These are phyloP conservation scores for Immersiporthe knoxdaviesiana DNA, from an alignment of 2,329 filamentous ascomycete genomes.

Conservation along the genomic window DNA sequence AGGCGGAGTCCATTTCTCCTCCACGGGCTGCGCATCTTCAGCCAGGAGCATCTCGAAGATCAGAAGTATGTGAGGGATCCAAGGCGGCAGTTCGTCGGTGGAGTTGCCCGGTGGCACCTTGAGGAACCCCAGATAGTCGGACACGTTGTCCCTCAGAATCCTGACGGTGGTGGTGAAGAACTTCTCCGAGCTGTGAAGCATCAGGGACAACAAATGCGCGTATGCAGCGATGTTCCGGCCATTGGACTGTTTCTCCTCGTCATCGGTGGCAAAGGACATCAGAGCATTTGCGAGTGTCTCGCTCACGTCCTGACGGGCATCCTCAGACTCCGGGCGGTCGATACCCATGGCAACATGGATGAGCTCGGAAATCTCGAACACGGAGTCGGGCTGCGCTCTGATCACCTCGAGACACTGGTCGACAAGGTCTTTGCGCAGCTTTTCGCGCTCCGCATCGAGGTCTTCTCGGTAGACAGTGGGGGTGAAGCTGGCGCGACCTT, in stretches of 20 bases:
- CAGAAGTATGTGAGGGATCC: constrained; percentile 88
- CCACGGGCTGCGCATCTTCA: constrained; percentile 80
- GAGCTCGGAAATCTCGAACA: constrained; percentile 88
- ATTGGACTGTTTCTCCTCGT: constrained; percentile 67
- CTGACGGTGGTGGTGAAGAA: constrained; percentile 81
- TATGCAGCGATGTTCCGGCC: constrained; percentile 76
- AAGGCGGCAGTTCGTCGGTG: constrained; percentile 80
- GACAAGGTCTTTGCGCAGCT: constrained; percentile 76
- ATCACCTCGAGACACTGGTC: constrained; percentile 90
- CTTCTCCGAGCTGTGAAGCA: constrained; percentile 74
- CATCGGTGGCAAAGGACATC: constrained; percentile 66
- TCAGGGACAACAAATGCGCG: constrained; percentile 85
- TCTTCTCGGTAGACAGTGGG: constrained; percentile 70
- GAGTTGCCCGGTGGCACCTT: constrained; percentile 68
- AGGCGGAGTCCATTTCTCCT: constrained; percentile 70
- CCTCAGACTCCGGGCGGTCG: constrained; percentile 58
- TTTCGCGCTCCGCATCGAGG: constrained; percentile 73
- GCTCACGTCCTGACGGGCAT: constrained; percentile 72
- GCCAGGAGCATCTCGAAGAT: constrained; percentile 90
- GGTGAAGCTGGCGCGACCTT: constrained; percentile 31
- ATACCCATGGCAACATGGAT: constrained; percentile 68
- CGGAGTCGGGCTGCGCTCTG: constrained; percentile 82
- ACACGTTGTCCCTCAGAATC: constrained; percentile 76
- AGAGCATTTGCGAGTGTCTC: constrained; percentile 83
- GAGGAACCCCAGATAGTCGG: constrained; percentile 77